phyloP scores from a whole-genome alignment of 495 filamentous ascomycete species.

The Chaetomium tenue region DNA sequence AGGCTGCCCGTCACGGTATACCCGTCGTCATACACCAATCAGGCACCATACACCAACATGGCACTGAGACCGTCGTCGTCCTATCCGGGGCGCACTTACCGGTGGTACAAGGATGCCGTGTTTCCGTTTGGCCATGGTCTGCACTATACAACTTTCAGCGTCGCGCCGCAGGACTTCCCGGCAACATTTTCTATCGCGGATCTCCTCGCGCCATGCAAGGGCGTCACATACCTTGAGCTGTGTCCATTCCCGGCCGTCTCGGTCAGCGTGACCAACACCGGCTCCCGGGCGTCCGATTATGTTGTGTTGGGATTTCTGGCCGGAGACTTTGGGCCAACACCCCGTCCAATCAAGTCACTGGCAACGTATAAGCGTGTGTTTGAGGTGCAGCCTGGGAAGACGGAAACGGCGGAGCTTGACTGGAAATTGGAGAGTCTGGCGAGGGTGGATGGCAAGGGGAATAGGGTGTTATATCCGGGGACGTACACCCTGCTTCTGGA shows the following conservation, averaged over 20 bases:
- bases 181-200: conserved; percentile 34
- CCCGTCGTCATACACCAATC: conserved; percentile 41
- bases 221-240: conserved; percentile 50
- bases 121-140: conserved; percentile 53
- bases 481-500: conserved; percentile 63
- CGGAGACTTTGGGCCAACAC: conserved; percentile 55
- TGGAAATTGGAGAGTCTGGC: conserved; percentile 60
- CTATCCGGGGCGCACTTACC: conserved; percentile 44
- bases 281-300: conserved; percentile 56
- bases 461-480: conserved; percentile 65
- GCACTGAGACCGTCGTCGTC: conserved; percentile 35
- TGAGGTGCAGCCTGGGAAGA: conserved; percentile 43
- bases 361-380: conserved; percentile 58
- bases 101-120: conserved; percentile 45
- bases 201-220: conserved; percentile 35
- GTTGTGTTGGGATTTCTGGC: conserved; percentile 57
- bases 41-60: conserved; percentile 46
- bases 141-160: conserved; percentile 52
- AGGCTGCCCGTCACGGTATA: conserved; percentile 61
- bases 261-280: conserved; percentile 51
- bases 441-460: conserved; percentile 56
- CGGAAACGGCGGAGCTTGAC: conserved; percentile 43
- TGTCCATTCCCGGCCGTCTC: conserved; percentile 46
- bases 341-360: conserved; percentile 63
- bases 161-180: conserved; percentile 29